Conservation (phyloP, 768 basidiomycete species). For the Russula ochroleuca region DNA sequence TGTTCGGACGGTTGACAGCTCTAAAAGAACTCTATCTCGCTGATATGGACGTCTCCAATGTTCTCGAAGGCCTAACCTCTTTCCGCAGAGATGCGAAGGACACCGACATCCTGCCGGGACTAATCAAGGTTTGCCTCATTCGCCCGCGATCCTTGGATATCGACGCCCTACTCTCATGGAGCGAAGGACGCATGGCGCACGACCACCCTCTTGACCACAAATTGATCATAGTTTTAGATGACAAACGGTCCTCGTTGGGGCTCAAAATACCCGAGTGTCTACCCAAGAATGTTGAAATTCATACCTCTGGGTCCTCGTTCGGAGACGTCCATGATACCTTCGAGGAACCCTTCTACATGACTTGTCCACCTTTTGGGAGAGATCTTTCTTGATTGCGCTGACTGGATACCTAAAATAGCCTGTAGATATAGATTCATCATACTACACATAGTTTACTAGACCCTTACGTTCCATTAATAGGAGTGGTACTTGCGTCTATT, state of each 20-base stretch:
- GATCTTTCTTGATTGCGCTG: constrained; percentile 11
- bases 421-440: neutral
- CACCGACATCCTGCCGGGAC: neutral
- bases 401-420: neutral
- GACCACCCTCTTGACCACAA: constrained; percentile 1
- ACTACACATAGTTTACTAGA: constrained; percentile 9
- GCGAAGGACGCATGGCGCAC: neutral
- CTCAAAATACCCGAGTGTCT: constrained; percentile 3
- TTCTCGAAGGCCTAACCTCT: constrained; percentile 11
- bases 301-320: neutral
- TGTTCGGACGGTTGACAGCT: constrained; percentile 19
- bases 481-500: neutral
- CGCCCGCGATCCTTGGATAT: constrained; percentile 21
- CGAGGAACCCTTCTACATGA: constrained; percentile 26
- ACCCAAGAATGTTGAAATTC: constrained; percentile 19
- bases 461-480: constrained; percentile 7
- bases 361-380: constrained; percentile 25
- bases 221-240: constrained; percentile 16
- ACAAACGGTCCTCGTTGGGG: neutral
- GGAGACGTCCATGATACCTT: constrained; percentile 5
- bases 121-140: constrained; percentile 13
- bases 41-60: constrained; percentile 19
- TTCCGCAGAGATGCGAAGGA: neutral
- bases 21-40: constrained; percentile 18
- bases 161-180: constrained; percentile 15